A percentile compares a stretch with the other conserved stretches of the same genome.
Evolutionary conservation across 805 yeast genomes (phyloP).

Genomic region (Myxozyma nipponensis): DNA sequence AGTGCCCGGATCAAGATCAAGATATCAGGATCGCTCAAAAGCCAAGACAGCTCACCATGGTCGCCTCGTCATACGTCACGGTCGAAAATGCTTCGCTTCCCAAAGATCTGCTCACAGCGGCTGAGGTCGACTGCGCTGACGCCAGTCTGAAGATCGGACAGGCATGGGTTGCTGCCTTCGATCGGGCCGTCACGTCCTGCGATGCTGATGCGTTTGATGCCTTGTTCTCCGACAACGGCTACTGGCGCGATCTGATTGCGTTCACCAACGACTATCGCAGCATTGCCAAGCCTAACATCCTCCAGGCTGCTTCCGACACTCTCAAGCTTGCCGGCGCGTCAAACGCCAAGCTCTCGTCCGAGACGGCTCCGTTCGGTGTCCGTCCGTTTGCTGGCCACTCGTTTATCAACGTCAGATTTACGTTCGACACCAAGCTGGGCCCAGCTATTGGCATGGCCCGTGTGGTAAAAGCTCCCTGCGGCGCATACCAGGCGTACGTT

Average conservation of each 20-base stretch:
- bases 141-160: too few species aligned
- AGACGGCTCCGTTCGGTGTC: constrained; percentile 12
- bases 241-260: constrained; percentile 30
- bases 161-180: constrained; percentile 16
- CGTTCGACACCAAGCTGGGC: constrained; percentile 22
- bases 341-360: constrained; percentile 5
- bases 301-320: constrained; percentile 25
- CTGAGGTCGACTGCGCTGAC: too few species aligned
- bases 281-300: constrained; percentile 25
- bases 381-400: constrained; percentile 17
- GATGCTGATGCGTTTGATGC: constrained; percentile 21
- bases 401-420: constrained; percentile 15
- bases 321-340: constrained; percentile 11
- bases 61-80: too few species aligned
- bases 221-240: constrained; percentile 14
- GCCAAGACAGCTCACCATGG: too few species aligned
- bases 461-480: constrained; percentile 12
- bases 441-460: constrained; percentile 13
- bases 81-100: too few species aligned
- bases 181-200: constrained; percentile 12
- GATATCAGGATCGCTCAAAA: too few species aligned
- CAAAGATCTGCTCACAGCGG: too few species aligned
- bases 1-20: too few species aligned
- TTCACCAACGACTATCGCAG: constrained; percentile 30
- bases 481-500: constrained; percentile 15